Evolutionary conservation across 23 red algal genomes (phyloP), one percentile per base, ranked within the genome.

Genomic region (Agarophyton chilense): DNA sequence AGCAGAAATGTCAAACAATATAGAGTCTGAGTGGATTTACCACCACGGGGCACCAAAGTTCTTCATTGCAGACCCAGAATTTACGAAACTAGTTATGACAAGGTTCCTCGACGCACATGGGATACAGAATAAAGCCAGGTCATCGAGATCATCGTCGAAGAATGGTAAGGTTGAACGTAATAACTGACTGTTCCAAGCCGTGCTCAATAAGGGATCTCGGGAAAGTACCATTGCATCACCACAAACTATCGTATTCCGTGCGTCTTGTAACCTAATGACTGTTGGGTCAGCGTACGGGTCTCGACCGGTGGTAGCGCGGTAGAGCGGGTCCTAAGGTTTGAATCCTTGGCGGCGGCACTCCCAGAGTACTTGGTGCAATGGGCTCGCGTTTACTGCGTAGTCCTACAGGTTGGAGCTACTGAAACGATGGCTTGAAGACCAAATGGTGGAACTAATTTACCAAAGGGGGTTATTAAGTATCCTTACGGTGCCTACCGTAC

Each of bases 131-230:
- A 51, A 86, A 49, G 25, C 26, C 36, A 10, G 58, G 35, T 28
- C 81, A 17, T 18, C 81, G 13, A 43, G 81, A 42, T 61, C 36
- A 21, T 61, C 52, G 13, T 34, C 56, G 17, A 86, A 86, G 52
- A 86, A 62, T 34, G 58, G 58, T 5, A 86, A 62, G 39, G 42
- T 86, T 86, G 58, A 68, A 45, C 56, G 81, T 34, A 86, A 86
- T 21, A 86, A 68, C 25, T 24, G 44, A 13, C 13, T 72, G 24
- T 67, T 71, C 39, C 68, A 68, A 72, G 35, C 32, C 11, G 53
- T 71, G 19, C 24, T 86, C 28, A 22, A 18, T 43, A 11, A 19
- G 43, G 41, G 68, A 64, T 25, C 52, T 21, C 68, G 19, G 49
- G 51, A 61, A 51, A 61, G 2, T 19, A 44, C 31, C 50, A 74